Conservation (phyloP, 2,329 filamentous ascomycete genomes). For the Monilinia vaccinii-corymbosi region DNA sequence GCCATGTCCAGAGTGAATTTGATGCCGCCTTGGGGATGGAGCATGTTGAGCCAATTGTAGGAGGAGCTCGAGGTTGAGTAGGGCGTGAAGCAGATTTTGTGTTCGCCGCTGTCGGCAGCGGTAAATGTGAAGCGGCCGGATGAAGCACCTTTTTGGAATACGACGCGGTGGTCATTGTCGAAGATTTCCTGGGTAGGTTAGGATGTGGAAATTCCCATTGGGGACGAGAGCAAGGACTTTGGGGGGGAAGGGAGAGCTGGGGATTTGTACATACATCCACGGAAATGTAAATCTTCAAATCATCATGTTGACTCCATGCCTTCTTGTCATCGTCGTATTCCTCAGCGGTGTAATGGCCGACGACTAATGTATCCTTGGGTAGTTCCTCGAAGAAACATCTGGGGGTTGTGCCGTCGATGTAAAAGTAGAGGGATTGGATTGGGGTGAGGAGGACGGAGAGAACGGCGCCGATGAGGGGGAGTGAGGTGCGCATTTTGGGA, state of each 20-base stretch:
- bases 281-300: conserved; percentile 77
- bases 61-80: conserved; percentile 60
- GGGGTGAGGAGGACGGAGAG: conserved; percentile 50
- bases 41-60: conserved; percentile 61
- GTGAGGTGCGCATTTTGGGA: conserved; percentile 46
- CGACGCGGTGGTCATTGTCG: conserved; percentile 94
- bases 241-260: not conserved
- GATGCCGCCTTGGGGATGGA: conserved; percentile 63
- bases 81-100: conserved; percentile 90
- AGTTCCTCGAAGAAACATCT: conserved; percentile 99
- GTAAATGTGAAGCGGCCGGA: conserved; percentile 91
- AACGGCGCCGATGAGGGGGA: conserved; percentile 49
- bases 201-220: not conserved
- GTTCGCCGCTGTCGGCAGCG: conserved; percentile 87
- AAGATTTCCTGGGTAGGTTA: conserved; percentile 63
- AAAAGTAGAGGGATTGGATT: conserved; percentile 87
- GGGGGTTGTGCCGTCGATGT: conserved; percentile 72
- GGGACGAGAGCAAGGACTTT: not conserved
- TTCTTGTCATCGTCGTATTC: conserved; percentile 67
- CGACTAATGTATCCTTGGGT: conserved; percentile 92
- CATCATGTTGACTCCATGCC: conserved; percentile 62
- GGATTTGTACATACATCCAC: conserved; percentile 56
- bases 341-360: conserved; percentile 82
- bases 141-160: conserved; percentile 69
- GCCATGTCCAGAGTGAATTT: conserved; percentile 81